Base-by-base conservation (phyloP, 208 protist species). In the Trypanosoma scelopori region DNA sequence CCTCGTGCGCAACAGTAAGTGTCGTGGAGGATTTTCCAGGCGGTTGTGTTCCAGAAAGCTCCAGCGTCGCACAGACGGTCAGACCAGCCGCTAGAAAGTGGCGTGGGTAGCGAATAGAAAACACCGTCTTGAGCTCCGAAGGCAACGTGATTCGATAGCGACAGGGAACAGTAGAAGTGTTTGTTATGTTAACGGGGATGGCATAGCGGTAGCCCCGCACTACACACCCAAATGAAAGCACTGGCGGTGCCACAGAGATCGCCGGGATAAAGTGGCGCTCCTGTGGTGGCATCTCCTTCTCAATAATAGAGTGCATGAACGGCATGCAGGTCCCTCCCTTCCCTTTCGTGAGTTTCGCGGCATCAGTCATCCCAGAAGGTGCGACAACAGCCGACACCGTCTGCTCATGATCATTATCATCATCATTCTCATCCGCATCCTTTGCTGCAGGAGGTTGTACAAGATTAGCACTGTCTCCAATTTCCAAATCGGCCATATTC, bases 61-160 rank as follows among this genome's bases (percentile, higher is more conserved):
- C 72, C 12, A 95, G 71, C 4, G 60, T 42, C 5, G 79, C 77
- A 35, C 63, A 45, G 51, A 79, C 78, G 35, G 85, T 89, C 39
- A 95, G 79, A 32, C 89, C 89, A 1, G 85, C 69, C 12, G 89
- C 89, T 0, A 95, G 60, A 48, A 95, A 92, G 6, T 86, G 83
- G 39, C 76, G 83, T 1, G 79, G 74, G 59, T 92, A 92, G 52
- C 71, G 25, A 5, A 91, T 48, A n/a, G 48, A 46, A 11, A 95
- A 15, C 16, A 69, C 72, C 13, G 35, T 45, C 35, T 81, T 78
- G 39, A 55, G 39, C 27, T 61, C 69, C 5, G 66, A 9, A 23
- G 65, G 55, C n/a, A 78, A 39, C 1, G 72, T 73, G 9, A 91
- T 51, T 9, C 89, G 83, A 53, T 91, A 92, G 49, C 89, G 89